Base-by-base conservation (phyloP, 202 grass and related monocot genomes). In the Setaria viridis region DNA sequence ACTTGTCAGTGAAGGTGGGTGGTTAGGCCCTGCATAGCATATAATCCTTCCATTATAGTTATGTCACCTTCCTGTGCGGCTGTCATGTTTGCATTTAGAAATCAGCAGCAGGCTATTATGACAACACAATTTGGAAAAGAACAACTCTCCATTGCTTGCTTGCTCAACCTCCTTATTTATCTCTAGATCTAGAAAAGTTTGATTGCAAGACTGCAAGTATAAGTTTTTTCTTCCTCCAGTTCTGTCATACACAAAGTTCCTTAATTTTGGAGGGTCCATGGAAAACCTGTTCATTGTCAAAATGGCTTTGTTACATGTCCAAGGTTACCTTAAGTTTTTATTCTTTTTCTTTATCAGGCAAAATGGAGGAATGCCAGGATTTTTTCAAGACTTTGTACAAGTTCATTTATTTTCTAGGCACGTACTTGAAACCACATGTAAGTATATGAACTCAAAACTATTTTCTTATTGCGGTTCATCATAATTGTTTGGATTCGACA, bases 361-460 rank as follows among this genome's bases (percentile, higher is more conserved):
- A 98, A 76, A 14, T 82, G 71, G 91, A 98, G 21, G 86, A 94
- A 68, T 91, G 93, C 68, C 92, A 94, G 82, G 90, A 95, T 84
- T 98, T 98, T 84, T 95, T 98, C 90, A 94, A 82, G 86, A 95
- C 88, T 66, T 62, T 94, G 76, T 98, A 95, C 83, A 92, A 49
- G 87, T 95, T 94, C 75, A 95, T 98, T 88, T 98, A 98, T 78
- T 82, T 94, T 85, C 80, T 98, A 77, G 96, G 96, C 32, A 98
- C 93, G 1, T 95, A 98, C 83, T 85, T 98, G 88, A 98, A 98
- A 87, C 93, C 96, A 69, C 96, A 98, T 89, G 96, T 98, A 90
- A 90, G 93, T 90, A 62, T 76, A 43, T 85, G 6, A 3, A 41
- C 33, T 20, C 33, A 33, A 65, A 84, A 70, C 35, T 59, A 32